These are phyloP conservation scores for Pyricularia sp. DNA, from an alignment of 2,329 filamentous ascomycete species.

Conservation along the genomic window DNA sequence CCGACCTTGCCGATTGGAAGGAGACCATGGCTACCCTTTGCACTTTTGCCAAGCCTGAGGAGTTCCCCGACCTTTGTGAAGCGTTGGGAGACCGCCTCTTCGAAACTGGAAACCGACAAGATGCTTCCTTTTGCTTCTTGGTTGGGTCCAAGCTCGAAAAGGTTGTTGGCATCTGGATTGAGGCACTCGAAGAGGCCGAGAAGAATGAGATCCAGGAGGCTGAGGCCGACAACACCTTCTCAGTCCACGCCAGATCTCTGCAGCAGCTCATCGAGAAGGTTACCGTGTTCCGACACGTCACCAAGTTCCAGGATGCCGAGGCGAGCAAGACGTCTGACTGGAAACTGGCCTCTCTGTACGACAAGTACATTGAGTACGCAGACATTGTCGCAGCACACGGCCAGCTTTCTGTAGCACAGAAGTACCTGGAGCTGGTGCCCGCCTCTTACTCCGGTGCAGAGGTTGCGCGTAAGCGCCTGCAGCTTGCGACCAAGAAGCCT, in stretches of 20 bases:
- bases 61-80: slow-evolving; percentile 92
- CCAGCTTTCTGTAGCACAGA: slow-evolving; percentile 73
- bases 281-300: slow-evolving; percentile 86
- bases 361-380: slow-evolving; percentile 94
- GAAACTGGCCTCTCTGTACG: slow-evolving; percentile 80
- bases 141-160: slow-evolving; percentile 96
- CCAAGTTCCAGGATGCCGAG: slow-evolving; percentile 77
- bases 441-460: slow-evolving; percentile 75
- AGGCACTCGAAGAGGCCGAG: slow-evolving; percentile 77
- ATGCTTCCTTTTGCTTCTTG: slow-evolving; percentile 93
- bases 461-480: slow-evolving; percentile 71
- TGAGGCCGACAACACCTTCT: slow-evolving; percentile 69
- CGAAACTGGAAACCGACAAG: slow-evolving; percentile 60
- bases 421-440: slow-evolving; percentile 81
- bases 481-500: slow-evolving; percentile 59
- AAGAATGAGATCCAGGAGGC: slow-evolving; percentile 57
- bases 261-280: slow-evolving; percentile 98
- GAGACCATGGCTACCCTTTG: slow-evolving; percentile 92
- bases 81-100: slow-evolving; percentile 82
- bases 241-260: slow-evolving; percentile 74
- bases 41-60: slow-evolving; percentile 81
- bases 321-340: slow-evolving; percentile 59
- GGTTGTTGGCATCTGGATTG: slow-evolving; percentile 87
- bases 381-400: slow-evolving; percentile 89
- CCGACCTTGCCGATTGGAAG: slow-evolving; percentile 86